A percentile compares a stretch with the other conserved stretches of the same genome.
These are phyloP conservation scores for Croton setiger DNA, from an alignment of 441 rosid genomes.

Conservation along the genomic window DNA sequence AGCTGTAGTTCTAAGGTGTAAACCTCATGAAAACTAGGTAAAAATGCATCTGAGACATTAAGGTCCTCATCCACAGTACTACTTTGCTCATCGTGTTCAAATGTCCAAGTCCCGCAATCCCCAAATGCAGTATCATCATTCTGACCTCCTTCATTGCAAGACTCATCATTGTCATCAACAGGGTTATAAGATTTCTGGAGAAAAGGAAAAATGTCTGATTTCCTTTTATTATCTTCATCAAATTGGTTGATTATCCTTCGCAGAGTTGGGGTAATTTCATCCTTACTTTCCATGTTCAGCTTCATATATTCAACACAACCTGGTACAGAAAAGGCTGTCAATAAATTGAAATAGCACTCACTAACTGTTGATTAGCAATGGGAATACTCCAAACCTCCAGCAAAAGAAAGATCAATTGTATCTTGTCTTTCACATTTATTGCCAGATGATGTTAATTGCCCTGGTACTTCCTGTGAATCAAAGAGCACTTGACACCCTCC, in stretches of 20 bases:
- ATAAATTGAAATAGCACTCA: slow-evolving; percentile 8
- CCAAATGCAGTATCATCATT: slow-evolving; percentile 52
- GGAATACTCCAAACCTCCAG: slow-evolving; percentile 47
- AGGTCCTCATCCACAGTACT: slow-evolving; percentile 43
- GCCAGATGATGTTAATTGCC: slow-evolving; percentile 49
- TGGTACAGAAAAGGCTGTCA: slow-evolving; percentile 24
- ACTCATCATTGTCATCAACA: slow-evolving; percentile 38
- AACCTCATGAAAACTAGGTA: slow-evolving; percentile 61
- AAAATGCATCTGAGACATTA: slow-evolving; percentile 41
- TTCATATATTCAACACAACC: slow-evolving; percentile 71
- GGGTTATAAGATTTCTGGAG: slow-evolving; percentile 37
- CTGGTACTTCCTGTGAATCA: slow-evolving; percentile 88
- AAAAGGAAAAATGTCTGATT: slow-evolving; percentile 46
- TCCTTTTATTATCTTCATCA: slow-evolving; percentile 70
- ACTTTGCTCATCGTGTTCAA: slow-evolving; percentile 49
- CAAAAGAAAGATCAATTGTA: slow-evolving; percentile 68
- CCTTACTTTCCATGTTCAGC: slow-evolving; percentile 47
- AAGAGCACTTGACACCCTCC: slow-evolving; percentile 88
- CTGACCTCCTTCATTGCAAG: slow-evolving; percentile 36
- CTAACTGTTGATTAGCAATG: slow-evolving; percentile 7
- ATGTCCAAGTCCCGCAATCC: slow-evolving; percentile 39
- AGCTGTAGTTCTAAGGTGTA: slow-evolving; percentile 9
- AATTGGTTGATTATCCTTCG: slow-evolving; percentile 52
- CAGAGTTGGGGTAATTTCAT: slow-evolving; percentile 82
- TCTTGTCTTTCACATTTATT: slow-evolving; percentile 47